Percentiles rank a stretch among this genome's conserved stretches.
Evolutionary conservation across 164 flowering plant species (phyloP).

Genomic region (Magnolia officinalis): DNA sequence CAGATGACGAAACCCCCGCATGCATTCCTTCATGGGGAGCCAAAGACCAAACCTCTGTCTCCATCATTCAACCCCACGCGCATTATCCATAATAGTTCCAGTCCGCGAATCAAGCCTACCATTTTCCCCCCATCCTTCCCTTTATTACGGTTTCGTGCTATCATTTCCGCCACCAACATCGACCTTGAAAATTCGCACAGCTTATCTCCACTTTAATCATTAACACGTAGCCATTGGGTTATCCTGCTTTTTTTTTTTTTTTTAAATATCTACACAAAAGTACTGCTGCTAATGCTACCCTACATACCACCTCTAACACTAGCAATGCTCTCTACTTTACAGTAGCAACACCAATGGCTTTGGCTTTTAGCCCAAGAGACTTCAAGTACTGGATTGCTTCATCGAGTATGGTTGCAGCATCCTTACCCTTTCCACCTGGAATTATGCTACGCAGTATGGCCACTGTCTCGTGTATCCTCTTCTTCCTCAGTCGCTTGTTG

Average conservation of each 20-base stretch:
- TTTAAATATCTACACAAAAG: not conserved
- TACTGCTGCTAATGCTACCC: not conserved
- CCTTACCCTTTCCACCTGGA: conserved; percentile 65
- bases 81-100: not conserved
- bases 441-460: conserved; percentile 55
- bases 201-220: not conserved
- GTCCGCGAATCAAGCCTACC: not conserved
- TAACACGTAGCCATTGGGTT: not conserved
- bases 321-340: not conserved
- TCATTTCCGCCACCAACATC: not conserved
- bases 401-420: conserved; percentile 60
- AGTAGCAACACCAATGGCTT: conserved; percentile 5
- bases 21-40: not conserved
- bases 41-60: not conserved
- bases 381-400: conserved; percentile 67
- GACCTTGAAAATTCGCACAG: not conserved
- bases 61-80: not conserved
- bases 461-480: conserved; percentile 56
- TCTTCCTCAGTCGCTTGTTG: conserved; percentile 42
- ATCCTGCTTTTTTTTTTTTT: not conserved
- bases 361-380: conserved; percentile 57
- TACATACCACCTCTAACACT: not conserved
- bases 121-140: not conserved
- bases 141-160: not conserved
- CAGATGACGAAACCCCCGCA: not conserved